These are phyloP conservation scores for Saitozyma sp. DNA, from an alignment of 768 basidiomycete genomes.

Conservation along the genomic window DNA sequence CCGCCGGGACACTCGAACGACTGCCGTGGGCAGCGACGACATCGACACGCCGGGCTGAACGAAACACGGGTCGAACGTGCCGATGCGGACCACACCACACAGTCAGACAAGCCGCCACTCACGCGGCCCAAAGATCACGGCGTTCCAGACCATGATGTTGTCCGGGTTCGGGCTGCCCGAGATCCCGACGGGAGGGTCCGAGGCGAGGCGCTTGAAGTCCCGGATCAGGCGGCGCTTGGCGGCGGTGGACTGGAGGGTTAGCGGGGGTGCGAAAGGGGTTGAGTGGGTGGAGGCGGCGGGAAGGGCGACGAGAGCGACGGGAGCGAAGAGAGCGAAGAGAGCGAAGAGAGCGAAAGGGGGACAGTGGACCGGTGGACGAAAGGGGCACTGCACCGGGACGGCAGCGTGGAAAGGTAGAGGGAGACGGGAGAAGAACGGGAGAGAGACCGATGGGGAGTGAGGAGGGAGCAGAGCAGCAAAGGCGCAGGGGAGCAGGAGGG, in stretches of 20 bases:
- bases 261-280: neutral
- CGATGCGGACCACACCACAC: neutral
- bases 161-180: constrained; percentile 96
- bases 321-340: neutral
- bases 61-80: too few relatives aligned
- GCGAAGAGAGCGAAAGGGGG: neutral
- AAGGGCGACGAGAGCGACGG: neutral
- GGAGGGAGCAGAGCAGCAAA: neutral
- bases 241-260: constrained; percentile 71
- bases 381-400: neutral
- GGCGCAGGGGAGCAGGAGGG: neutral
- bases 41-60: too few relatives aligned
- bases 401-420: neutral
- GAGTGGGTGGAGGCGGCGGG: neutral
- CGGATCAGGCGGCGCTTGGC: constrained; percentile 94
- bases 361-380: neutral
- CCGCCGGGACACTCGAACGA: too few relatives aligned
- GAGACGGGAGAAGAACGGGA: neutral
- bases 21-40: too few relatives aligned
- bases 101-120: too few relatives aligned
- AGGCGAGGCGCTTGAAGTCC: constrained; percentile 93
- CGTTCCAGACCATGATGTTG: constrained; percentile 99
- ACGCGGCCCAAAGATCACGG: constrained; percentile 99
- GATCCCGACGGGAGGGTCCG: constrained; percentile 92
- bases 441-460: neutral